A percentile compares a stretch with the other conserved stretches of the same genome.
These are phyloP conservation scores for Aspergillus sp. DNA, from an alignment of 2,329 filamentous ascomycete species.

Conservation along the genomic window DNA sequence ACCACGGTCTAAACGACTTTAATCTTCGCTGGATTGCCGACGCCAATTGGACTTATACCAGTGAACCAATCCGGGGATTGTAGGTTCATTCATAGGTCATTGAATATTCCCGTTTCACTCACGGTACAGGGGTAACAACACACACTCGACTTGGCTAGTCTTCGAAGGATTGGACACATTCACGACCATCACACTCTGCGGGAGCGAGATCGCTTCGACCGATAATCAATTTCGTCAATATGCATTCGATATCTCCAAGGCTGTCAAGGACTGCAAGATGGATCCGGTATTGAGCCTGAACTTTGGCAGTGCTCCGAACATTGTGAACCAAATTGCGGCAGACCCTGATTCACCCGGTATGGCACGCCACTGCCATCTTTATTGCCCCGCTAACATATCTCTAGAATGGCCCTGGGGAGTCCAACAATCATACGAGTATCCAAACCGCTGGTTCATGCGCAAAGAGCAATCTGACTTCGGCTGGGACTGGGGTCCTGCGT, in stretches of 20 bases:
- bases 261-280: slow-evolving; percentile 43
- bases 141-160: slow-evolving; percentile 52
- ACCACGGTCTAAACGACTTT: slow-evolving; percentile 60
- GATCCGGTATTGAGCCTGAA: slow-evolving; percentile 49
- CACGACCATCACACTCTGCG: slow-evolving; percentile 56
- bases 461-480: slow-evolving; percentile 65
- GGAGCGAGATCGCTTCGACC: slow-evolving; percentile 53
- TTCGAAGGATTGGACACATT: slow-evolving; percentile 66
- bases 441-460: slow-evolving; percentile 56
- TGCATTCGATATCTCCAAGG: slow-evolving; percentile 55
- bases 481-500: slow-evolving; percentile 64
- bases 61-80: slow-evolving; percentile 45
- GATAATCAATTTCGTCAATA: slow-evolving; percentile 65
- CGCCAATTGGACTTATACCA: slow-evolving; percentile 62
- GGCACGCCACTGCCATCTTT: not conserved
- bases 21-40: slow-evolving; percentile 59
- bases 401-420: slow-evolving; percentile 51
- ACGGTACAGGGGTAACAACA: slow-evolving; percentile 26
- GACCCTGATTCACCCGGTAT: slow-evolving; percentile 49
- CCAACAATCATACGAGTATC: slow-evolving; percentile 52
- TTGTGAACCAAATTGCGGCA: slow-evolving; percentile 53
- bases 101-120: not conserved
- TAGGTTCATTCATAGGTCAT: slow-evolving; percentile 20
- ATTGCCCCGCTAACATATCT: slow-evolving; percentile 1
- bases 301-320: slow-evolving; percentile 57